These are phyloP conservation scores for Medicago arabica DNA, from an alignment of 306 rosid species.

Conservation along the genomic window DNA sequence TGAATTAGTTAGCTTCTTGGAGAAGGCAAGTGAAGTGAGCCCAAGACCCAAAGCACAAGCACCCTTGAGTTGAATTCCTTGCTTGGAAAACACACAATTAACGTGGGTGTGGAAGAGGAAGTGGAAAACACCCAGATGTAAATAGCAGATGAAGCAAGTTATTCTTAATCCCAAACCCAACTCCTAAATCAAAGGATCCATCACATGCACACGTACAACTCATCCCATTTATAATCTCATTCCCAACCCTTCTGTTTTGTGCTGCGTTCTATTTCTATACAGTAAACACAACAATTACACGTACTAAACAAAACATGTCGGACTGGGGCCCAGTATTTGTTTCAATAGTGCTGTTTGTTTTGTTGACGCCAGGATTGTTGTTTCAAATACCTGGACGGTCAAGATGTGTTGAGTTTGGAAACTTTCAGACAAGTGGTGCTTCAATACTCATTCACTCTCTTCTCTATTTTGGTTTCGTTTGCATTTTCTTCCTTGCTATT, in stretches of 20 bases:
- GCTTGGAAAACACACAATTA: conserved; percentile 36
- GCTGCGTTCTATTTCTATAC: neutral
- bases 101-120: neutral
- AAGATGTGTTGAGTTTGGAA: conserved; percentile 79
- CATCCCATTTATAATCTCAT: neutral
- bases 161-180: conserved; percentile 48
- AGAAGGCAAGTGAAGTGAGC: too few species aligned
- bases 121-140: neutral
- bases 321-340: conserved; percentile 93
- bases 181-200: conserved; percentile 30
- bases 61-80: conserved; percentile 33
- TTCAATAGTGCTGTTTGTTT: conserved; percentile 69
- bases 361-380: conserved; percentile 78
- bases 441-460: conserved; percentile 77
- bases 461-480: conserved; percentile 74
- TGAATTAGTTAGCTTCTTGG: too few species aligned
- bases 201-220: neutral
- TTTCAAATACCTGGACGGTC: conserved; percentile 76
- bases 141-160: conserved; percentile 46
- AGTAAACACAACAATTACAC: neutral
- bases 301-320: conserved; percentile 45
- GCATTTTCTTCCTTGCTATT: conserved; percentile 66
- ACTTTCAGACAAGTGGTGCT: conserved; percentile 83
- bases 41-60: neutral
- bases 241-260: neutral